Evolutionary conservation across 2,329 filamentous ascomycete genomes (phyloP), one percentile per base, ranked within the genome.

Genomic region (Beauveria medogensis): DNA sequence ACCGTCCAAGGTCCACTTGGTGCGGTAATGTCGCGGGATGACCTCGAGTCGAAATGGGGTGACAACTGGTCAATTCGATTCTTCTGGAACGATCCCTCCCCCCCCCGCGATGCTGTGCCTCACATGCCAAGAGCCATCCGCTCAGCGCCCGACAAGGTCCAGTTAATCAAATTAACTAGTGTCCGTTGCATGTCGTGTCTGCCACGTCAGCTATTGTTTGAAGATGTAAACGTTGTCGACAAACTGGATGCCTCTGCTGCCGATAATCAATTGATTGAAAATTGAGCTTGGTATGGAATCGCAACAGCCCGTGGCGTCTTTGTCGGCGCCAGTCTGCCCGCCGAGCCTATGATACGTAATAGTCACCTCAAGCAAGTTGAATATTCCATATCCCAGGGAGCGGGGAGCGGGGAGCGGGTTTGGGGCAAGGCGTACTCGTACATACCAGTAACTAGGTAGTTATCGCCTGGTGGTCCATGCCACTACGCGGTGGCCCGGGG

Each of bases 121-220:
- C 56, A 51, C 18, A 44, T 34, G 47, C 56, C 47, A 51, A 57
- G 55, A 30, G 30, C 54, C 53, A 34, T 22, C 46, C 50, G 55
- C 22, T 10, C 34, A 51, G 51, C 34, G 55, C 30, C 22, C 46
- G 20, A 34, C 30, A 34, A 12, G 30, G 10, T 34, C 30, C 30
- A 34, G 30, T 34, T 14, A 34, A 14, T 34, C 30, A 34, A 14
- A 24, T 24, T 24, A 24, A 3, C 3, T 24, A 12, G 30, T 34
- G 26, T n/a, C 40, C 1, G 40, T 43, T 43, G 40, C 30, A 34
- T 34, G 30, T 34, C 30, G 18, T 18, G 40, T 34, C 40, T 5
- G 30, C 50, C 30, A 26, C 50, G 50, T 52, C 30, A 52, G 50
- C 50, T 26, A 16, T 18, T 28, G 46, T 30, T 48, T 48, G 24